Base-by-base conservation (phyloP, 2,329 filamentous ascomycete species). In the Teratosphaeria destructans region DNA sequence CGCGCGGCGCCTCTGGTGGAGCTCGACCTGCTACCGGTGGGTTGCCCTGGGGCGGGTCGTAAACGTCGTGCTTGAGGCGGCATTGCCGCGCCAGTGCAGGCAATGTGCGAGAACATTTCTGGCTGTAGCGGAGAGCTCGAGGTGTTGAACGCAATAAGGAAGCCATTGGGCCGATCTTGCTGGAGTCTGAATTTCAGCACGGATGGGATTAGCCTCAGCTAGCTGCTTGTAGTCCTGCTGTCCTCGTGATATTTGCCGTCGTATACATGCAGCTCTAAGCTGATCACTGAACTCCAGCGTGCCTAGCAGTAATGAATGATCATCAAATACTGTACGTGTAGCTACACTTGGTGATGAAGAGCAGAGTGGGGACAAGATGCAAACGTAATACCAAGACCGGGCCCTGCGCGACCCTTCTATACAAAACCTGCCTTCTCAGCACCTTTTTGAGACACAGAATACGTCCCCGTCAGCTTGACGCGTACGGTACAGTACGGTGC, bases 41-140 rank as follows among this genome's bases (percentile, higher is more conserved):
- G 60, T 72, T 70, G 34, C 70, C 69, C 52, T 58, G 56, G 8
- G 70, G 70, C 23, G 70, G 70, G 56, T 71, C 60, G 56, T 65
- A 63, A 27, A 66, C 59, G 57, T 70, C 67, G 63, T 72, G 69
- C 55, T 66, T 64, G 26, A 43, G 52, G 57, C 66, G 65, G 63
- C 60, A 60, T 52, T 63, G 65, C 47, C 55, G 62, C 16, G 7
- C 23, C 55, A 56, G 14, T n/a, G 61, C 27, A 16, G 63, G 59
- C 7, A 61, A 43, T 32, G 62, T 52, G 26, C 62, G 52, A 19
- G 60, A 19, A 19, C 60, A 53, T n/a, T 59, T 26, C 8, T 55
- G 58, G 11, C 60, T 53, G 11, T 60, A 54, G 52, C 63, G 64
- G 10, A 66, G 60, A 7, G 62, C 60, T 39, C 62, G 62, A 27